These are phyloP conservation scores for Botrytis cinerea DNA, from an alignment of 2,329 filamentous ascomycete genomes.

Conservation along the genomic window DNA sequence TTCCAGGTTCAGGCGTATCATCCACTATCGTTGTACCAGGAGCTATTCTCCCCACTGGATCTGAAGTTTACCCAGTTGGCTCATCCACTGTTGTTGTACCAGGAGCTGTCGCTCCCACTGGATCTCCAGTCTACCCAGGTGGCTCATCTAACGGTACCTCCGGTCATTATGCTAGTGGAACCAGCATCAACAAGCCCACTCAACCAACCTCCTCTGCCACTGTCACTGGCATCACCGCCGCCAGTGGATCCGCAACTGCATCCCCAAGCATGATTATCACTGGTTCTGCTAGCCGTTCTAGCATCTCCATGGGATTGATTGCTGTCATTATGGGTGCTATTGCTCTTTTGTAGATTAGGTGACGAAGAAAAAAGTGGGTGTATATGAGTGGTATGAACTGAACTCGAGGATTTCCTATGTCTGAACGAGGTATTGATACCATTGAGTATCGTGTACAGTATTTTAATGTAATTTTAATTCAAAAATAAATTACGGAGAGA, in stretches of 20 bases:
- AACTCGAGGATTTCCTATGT: constrained; percentile 9
- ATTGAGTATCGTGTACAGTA: background rate
- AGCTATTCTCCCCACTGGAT: background rate
- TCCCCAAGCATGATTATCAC: constrained; percentile 3
- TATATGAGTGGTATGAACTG: background rate
- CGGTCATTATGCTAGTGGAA: background rate
- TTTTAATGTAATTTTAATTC: constrained; percentile 12
- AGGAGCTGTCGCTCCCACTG: background rate
- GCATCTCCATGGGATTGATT: constrained; percentile 5
- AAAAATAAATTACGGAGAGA: background rate
- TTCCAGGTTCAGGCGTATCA: background rate
- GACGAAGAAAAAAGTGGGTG: background rate
- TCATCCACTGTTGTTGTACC: background rate
- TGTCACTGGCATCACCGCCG: background rate
- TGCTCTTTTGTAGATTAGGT: constrained; percentile 18
- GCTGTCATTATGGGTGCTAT: constrained; percentile 9
- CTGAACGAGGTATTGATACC: constrained; percentile 3
- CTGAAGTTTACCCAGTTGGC: background rate
- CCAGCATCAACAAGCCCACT: background rate
- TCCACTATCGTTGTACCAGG: background rate
- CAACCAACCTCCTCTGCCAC: background rate
- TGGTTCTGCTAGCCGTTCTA: constrained; percentile 15
- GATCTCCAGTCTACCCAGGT: background rate
- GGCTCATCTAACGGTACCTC: background rate
- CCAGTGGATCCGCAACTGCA: background rate